Evolutionary conservation across 768 basidiomycete genomes (phyloP).

Genomic region (Termitomyces titanicus): DNA sequence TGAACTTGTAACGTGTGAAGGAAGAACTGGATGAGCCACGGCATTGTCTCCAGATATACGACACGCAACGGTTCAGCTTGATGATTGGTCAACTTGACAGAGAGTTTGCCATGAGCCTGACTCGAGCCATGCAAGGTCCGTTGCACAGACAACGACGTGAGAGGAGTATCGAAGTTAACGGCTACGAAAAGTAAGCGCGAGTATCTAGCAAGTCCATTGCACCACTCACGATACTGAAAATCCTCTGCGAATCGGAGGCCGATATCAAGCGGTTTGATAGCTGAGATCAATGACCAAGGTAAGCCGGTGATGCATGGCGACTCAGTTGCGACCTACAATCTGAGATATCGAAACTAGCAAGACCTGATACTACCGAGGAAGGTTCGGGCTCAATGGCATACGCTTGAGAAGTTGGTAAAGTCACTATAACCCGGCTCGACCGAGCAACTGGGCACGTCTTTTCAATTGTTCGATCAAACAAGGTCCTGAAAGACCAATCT

Average conservation of each 20-base stretch:
- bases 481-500: constrained; percentile 73
- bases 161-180: constrained; percentile 32
- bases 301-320: constrained; percentile 5
- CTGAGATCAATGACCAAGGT: constrained; percentile 23
- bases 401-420: constrained; percentile 36
- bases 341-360: constrained; percentile 46
- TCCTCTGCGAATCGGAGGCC: constrained; percentile 53
- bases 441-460: constrained; percentile 66
- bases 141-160: constrained; percentile 55
- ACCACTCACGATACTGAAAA: constrained; percentile 59
- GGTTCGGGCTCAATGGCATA: constrained; percentile 56
- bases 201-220: not conserved
- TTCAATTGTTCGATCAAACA: constrained; percentile 69
- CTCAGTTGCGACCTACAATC: constrained; percentile 34
- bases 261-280: constrained; percentile 48
- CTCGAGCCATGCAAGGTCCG: constrained; percentile 72
- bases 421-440: constrained; percentile 51
- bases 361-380: constrained; percentile 24
- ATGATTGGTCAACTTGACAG: constrained; percentile 63
- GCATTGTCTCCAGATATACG: constrained; percentile 87
- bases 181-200: constrained; percentile 24
- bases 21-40: constrained; percentile 89
- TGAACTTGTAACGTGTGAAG: constrained; percentile 68
- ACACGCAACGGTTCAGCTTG: constrained; percentile 38
- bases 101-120: constrained; percentile 74